These are phyloP conservation scores for Rhizopogon rudus DNA, from an alignment of 768 basidiomycete species.

Conservation along the genomic window DNA sequence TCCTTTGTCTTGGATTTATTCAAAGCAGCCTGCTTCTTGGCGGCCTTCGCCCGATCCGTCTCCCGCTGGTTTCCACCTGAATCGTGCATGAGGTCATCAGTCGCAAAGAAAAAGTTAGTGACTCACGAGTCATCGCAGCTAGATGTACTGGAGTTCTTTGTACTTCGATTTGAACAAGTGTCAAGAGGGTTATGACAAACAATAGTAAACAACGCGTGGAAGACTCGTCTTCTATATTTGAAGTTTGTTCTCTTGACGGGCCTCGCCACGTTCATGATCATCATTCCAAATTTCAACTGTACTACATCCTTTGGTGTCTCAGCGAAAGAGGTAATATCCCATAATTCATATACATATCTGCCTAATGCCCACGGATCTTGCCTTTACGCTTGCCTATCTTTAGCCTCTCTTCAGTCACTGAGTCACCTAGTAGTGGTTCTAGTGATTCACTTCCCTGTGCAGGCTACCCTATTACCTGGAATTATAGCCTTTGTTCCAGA, in stretches of 20 bases:
- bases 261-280: conserved; percentile 6
- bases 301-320: conserved; percentile 8
- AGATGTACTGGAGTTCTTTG: conserved; percentile 1
- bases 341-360: conserved; percentile 3
- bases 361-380: conserved; percentile 10
- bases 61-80: conserved; percentile 84
- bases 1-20: conserved; percentile 66
- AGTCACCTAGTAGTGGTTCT: too few relatives aligned
- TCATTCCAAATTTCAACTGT: conserved; percentile 3
- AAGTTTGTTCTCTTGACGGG: not conserved
- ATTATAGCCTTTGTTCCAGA: not conserved
- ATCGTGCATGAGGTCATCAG: conserved; percentile 10
- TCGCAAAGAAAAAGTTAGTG: not conserved
- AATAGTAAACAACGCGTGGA: conserved; percentile 17
- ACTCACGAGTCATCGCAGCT: conserved; percentile 52
- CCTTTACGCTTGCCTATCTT: conserved; percentile 5
- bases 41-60: conserved; percentile 63
- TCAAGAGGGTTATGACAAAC: conserved; percentile 12
- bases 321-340: conserved; percentile 10
- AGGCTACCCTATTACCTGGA: not conserved
- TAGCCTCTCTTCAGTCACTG: conserved; percentile 5
- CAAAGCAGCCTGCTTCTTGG: conserved; percentile 57
- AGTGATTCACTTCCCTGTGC: conserved; percentile 3
- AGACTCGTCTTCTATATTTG: not conserved
- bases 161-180: conserved; percentile 5